Base-by-base conservation (phyloP, 371 early-diverging fungal species). In the Smittium mucronatum region DNA sequence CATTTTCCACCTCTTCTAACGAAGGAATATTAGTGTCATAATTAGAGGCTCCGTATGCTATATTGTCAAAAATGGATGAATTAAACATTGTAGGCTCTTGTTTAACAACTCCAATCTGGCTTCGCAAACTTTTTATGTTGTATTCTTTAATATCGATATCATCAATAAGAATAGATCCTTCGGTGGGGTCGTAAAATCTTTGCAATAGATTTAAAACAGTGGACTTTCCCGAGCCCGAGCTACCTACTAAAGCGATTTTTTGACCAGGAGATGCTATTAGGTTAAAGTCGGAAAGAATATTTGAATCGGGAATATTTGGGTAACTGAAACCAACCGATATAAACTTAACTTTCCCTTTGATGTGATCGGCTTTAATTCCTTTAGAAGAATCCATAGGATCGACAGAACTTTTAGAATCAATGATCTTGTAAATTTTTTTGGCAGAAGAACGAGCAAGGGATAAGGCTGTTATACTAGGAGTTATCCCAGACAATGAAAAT, bases 11-110 rank as follows among this genome's bases (percentile, higher is more conserved):
- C 64, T 88, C 86, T 11, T 84, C 82, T 57, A 84, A 82, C 2
- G 82, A 72, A 2, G 80, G 72, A 58, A 72, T 65, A 36, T 28
- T 57, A 58, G 70, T 61, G 30, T 76, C 80, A 1, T 80, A 75
- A n/a, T 77, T 70, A 5, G 76, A 67, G 21, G 82, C 80, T 63
- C 91, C 90, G 74, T 85, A 80, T n/a, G 84, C 70, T 57, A 94
- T 82, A 78, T 95, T 95, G 75, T 92, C 86, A 68, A 80, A 78
- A 67, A 95, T 87, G 32, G 89, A 86, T 57, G 85, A 86, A 63
- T 89, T 87, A 80, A 94, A 94, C n/a, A 95, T 78, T 29, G 88
- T 84, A 28, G 95, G 95, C 72, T 94, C 94, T 77, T 93, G 93
- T 11, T 87, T 82, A 29, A 95, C 95, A 59, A 93, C 81, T 66